Conservation (phyloP, 225 moss, liverwort and hornwort genomes). For the Polytrichum commune region DNA sequence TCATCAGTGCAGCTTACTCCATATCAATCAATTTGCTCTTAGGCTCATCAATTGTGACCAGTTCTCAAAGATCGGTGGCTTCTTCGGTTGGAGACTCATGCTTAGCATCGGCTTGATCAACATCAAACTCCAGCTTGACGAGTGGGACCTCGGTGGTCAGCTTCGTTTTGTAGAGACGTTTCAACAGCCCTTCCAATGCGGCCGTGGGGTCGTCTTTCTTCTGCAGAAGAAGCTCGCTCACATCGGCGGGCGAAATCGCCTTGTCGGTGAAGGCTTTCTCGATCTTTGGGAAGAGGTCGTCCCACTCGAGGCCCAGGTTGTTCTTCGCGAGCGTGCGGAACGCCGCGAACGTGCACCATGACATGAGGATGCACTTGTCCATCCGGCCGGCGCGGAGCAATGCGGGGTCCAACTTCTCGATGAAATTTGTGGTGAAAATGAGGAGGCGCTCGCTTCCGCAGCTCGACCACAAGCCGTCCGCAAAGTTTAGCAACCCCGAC, state of each 20-base stretch:
- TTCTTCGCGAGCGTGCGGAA: constrained; percentile 53
- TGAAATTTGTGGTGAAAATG: constrained; percentile 83
- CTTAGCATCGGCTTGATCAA: neutral
- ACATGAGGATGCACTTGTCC: constrained; percentile 77
- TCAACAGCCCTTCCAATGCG: constrained; percentile 30
- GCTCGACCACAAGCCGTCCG: constrained; percentile 84
- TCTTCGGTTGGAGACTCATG: too few species aligned
- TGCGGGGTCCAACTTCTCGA: constrained; percentile 77
- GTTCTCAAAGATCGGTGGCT: too few species aligned
- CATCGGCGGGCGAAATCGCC: constrained; percentile 48
- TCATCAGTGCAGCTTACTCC: too few species aligned
- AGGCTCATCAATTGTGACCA: too few species aligned
- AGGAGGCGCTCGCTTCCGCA: constrained; percentile 80
- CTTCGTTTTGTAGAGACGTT: constrained; percentile 23
- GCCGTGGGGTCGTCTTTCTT: constrained; percentile 37
- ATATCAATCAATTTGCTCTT: too few species aligned
- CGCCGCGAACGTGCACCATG: constrained; percentile 71
- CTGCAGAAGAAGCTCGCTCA: constrained; percentile 44
- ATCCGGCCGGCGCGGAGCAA: constrained; percentile 77
- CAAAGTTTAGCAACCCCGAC: constrained; percentile 79
- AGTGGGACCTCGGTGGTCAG: constrained; percentile 18
- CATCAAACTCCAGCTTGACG: constrained; percentile 39
- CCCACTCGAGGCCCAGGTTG: constrained; percentile 44
- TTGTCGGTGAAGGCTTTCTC: constrained; percentile 38
- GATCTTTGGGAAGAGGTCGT: constrained; percentile 44